Percentiles rank a stretch among this genome's conserved stretches.
Conservation (phyloP, 2,329 filamentous ascomycete genomes). For the Pseudogymnoascus sp. region DNA sequence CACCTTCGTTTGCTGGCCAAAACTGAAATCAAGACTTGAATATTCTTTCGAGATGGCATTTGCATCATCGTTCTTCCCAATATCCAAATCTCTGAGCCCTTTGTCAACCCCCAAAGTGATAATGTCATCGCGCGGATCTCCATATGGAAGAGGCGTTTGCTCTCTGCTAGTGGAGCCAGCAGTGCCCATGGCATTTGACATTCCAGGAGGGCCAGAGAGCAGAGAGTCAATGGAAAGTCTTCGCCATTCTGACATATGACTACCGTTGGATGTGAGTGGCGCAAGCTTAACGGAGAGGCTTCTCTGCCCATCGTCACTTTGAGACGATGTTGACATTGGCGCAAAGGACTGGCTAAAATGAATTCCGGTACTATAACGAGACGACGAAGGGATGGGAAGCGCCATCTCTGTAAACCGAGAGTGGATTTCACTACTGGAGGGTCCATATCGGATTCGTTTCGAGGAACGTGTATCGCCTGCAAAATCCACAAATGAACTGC, state of each 20-base stretch:
- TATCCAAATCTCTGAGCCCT: constrained; percentile 60
- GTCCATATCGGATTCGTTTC: constrained; percentile 20
- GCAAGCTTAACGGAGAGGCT: constrained; percentile 24
- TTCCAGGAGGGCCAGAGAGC: constrained; percentile 41
- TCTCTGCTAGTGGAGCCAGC: constrained; percentile 13
- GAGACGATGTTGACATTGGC: constrained; percentile 30
- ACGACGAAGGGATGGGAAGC: constrained; percentile 15
- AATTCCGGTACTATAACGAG: constrained; percentile 10
- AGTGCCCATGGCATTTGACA: constrained; percentile 20
- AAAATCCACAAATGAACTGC: constrained; percentile 14
- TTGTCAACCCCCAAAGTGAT: constrained; percentile 62
- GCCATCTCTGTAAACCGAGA: constrained; percentile 16
- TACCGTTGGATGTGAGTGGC: constrained; percentile 20
- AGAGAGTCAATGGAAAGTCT: constrained; percentile 58
- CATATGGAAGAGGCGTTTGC: constrained; percentile 9
- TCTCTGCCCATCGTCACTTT: constrained; percentile 36
- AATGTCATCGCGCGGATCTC: constrained; percentile 27
- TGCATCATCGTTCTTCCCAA: constrained; percentile 61
- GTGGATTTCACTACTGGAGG: constrained; percentile 4
- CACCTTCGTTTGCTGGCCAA: constrained; percentile 38
- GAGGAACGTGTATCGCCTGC: constrained; percentile 12
- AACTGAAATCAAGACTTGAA: constrained; percentile 37
- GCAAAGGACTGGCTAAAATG: constrained; percentile 23
- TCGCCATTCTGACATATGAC: constrained; percentile 33
- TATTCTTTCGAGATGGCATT: constrained; percentile 47